phyloP scores from a whole-genome alignment of 441 rosid genomes.

The Adansonia rubrostipa region DNA sequence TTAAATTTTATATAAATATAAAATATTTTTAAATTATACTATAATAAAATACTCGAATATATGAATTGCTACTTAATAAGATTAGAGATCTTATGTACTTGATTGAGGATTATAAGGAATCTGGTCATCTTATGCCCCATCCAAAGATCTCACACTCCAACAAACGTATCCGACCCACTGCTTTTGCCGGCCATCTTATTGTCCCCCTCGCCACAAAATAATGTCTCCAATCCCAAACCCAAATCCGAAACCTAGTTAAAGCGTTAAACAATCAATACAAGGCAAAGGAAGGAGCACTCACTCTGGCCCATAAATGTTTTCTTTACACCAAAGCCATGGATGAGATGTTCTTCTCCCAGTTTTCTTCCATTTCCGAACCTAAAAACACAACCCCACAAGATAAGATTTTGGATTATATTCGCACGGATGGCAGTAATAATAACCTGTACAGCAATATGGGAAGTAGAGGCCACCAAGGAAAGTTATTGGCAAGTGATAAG shows the following conservation, averaged over 20 bases:
- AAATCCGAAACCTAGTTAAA: neutral
- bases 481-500: neutral
- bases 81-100: neutral
- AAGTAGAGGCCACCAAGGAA: slow-evolving; percentile 22
- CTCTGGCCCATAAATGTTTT: slow-evolving; percentile 14
- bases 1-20: neutral
- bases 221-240: neutral
- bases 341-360: slow-evolving; percentile 21
- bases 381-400: slow-evolving; percentile 34
- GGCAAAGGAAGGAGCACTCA: neutral
- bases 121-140: slow-evolving; percentile 16
- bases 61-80: too few relatives aligned
- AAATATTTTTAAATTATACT: neutral
- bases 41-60: neutral
- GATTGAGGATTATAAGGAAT: slow-evolving; percentile 13
- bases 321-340: slow-evolving; percentile 19
- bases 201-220: neutral
- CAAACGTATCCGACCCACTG: slow-evolving; percentile 22
- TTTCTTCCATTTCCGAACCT: slow-evolving; percentile 18
- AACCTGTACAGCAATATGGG: neutral
- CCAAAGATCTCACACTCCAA: slow-evolving; percentile 31
- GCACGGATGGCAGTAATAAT: neutral
- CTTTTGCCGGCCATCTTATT: neutral
- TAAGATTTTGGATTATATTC: slow-evolving; percentile 19
- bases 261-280: neutral